Conservation (phyloP, 202 grass and related monocot genomes). For the Carex sylvatica region DNA sequence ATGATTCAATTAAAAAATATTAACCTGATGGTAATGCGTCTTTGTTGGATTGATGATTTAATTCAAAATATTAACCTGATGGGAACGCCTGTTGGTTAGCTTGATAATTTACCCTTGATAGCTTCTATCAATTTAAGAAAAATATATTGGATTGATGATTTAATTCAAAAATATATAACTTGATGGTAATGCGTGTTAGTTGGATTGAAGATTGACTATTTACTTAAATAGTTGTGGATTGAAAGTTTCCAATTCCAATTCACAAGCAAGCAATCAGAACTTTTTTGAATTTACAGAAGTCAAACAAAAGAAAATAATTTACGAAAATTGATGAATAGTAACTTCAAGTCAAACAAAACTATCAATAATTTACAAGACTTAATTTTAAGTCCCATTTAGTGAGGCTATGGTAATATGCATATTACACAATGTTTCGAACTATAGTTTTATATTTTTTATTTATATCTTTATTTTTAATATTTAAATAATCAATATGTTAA, state of each 20-base stretch:
- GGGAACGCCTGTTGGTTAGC: not conserved
- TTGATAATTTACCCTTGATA: not conserved
- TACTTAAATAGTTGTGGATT: not conserved
- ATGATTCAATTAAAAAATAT: too few relatives aligned
- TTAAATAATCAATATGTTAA: too few relatives aligned
- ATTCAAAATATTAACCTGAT: not conserved
- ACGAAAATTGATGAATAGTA: not conserved
- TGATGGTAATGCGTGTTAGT: not conserved
- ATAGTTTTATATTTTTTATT: too few relatives aligned
- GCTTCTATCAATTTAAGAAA: too few relatives aligned
- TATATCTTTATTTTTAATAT: too few relatives aligned
- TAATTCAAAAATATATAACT: not conserved
- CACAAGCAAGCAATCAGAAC: not conserved
- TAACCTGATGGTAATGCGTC: too few relatives aligned
- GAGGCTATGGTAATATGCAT: too few relatives aligned
- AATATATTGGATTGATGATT: too few relatives aligned
- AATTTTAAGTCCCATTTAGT: too few relatives aligned
- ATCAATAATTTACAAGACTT: not conserved
- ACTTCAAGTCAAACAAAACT: not conserved
- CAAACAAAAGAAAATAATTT: not conserved
- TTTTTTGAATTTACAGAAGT: not conserved
- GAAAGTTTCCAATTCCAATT: not conserved
- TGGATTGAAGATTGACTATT: not conserved
- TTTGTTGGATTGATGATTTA: too few relatives aligned
- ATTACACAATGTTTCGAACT: too few relatives aligned